These are phyloP conservation scores for Paramyrothecium roridum DNA, from an alignment of 2,329 filamentous ascomycete species.

Conservation along the genomic window DNA sequence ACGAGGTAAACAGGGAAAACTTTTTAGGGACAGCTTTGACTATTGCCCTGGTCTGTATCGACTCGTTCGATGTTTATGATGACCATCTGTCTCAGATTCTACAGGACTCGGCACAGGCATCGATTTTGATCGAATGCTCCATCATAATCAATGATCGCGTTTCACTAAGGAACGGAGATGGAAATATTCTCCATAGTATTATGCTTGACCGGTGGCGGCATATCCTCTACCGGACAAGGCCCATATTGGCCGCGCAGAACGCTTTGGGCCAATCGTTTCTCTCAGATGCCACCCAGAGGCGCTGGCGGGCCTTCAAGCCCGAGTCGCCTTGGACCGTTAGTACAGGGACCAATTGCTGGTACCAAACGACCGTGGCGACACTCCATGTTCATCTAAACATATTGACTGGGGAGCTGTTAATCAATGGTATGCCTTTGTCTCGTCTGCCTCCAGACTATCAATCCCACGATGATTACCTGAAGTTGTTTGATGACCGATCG, in stretches of 20 bases:
- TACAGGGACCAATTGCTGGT: slow-evolving; percentile 9
- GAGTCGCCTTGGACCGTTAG: slow-evolving; percentile 1
- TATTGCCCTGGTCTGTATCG: slow-evolving; percentile 8
- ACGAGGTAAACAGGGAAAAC: background rate
- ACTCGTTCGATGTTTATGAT: slow-evolving; percentile 11
- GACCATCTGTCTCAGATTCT: background rate
- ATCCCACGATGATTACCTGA: slow-evolving; percentile 31
- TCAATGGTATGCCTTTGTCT: slow-evolving; percentile 46
- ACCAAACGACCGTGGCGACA: slow-evolving; percentile 1
- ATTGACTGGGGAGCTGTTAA: slow-evolving; percentile 47
- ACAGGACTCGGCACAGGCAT: slow-evolving; percentile 4
- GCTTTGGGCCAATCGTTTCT: background rate
- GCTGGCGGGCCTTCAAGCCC: slow-evolving; percentile 10
- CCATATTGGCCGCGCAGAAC: background rate
- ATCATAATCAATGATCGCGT: slow-evolving; percentile 8
- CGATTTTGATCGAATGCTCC: slow-evolving; percentile 9
- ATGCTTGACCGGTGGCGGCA: slow-evolving; percentile 8
- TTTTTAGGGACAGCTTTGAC: slow-evolving; percentile 4
- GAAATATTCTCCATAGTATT: background rate
- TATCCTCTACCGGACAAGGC: slow-evolving; percentile 6
- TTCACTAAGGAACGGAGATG: background rate
- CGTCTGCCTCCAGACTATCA: slow-evolving; percentile 44
- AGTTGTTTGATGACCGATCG: slow-evolving; percentile 37
- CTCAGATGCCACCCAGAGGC: slow-evolving; percentile 9
- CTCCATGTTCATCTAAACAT: slow-evolving; percentile 42